A percentile compares a stretch with the other conserved stretches of the same genome.
Conservation (phyloP, 2,329 filamentous ascomycete genomes). For the Colletotrichum sp. region DNA sequence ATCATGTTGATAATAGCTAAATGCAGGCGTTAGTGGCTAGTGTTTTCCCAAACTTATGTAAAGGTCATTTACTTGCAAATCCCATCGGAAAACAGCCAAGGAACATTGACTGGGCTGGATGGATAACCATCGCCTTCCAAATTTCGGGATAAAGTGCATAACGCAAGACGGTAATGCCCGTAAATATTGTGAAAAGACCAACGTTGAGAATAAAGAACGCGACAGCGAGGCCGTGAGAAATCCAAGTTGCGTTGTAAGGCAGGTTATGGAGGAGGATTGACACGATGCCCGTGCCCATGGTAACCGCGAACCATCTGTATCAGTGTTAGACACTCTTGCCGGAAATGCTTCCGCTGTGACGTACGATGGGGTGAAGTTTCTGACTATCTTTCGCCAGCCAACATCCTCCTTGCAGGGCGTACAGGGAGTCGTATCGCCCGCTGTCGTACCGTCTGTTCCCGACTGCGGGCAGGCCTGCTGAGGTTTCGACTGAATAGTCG, state of each 20-base stretch:
- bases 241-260: conserved; percentile 63
- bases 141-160: conserved; percentile 71
- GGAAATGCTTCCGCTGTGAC: conserved; percentile 24
- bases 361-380: conserved; percentile 61
- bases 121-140: conserved; percentile 68
- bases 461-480: background rate
- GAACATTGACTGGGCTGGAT: conserved; percentile 72
- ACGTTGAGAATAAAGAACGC: conserved; percentile 66
- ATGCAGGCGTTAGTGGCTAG: background rate
- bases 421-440: background rate
- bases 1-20: conserved; percentile 67
- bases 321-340: background rate
- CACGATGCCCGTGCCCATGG: conserved; percentile 73
- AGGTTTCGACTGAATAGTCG: background rate
- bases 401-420: conserved; percentile 35
- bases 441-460: background rate
- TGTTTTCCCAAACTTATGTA: conserved; percentile 9
- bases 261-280: conserved; percentile 66
- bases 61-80: conserved; percentile 55
- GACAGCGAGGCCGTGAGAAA: conserved; percentile 48
- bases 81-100: conserved; percentile 73
- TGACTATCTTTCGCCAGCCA: conserved; percentile 50
- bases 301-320: conserved; percentile 61
- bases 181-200: conserved; percentile 60
- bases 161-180: conserved; percentile 59